Base-by-base conservation (phyloP, 495 filamentous ascomycete genomes). In the Penicillium chermesinum region DNA sequence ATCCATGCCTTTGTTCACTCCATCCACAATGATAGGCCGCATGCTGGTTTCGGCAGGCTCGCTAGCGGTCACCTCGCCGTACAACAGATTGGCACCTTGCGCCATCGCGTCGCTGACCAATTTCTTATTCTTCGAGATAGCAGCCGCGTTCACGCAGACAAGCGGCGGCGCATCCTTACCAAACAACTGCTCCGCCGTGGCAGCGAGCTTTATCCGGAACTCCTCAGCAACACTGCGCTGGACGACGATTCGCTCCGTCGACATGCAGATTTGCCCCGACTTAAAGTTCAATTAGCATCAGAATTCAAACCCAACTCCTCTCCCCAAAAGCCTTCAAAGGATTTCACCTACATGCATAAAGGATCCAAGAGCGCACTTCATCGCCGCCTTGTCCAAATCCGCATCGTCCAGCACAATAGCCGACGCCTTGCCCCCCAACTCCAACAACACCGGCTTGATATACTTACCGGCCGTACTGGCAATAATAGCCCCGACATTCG, bases 221-320 rank as follows among this genome's bases (percentile, higher is more conserved):
- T 78, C 62, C 9, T 75, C 74, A 19, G 77, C 77, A 44, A 95
- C 65, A 13, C 76, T 72, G 32, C 79, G 78, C 60, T 94, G 86
- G 17, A 95, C 87, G 16, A 96, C 67, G 60, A 96, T 87, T 19
- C 86, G 81, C 70, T 96, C 91, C 0, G 89, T 95, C 2, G 82
- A 79, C 91, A 96, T 93, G 72, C 91, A 96, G 41, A 94, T 81
- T 73, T 96, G 91, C 1, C 91, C 91, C 17, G 79, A 70, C 69
- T 81, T 52, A 20, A 37, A 17, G n/a, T n/a, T 37, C 21, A 10
- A 22, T 39, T 2, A 38, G 7, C 16, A 30, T 27, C n/a, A 17
- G 3, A 35, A 10, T 3, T 6, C 16, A 21, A 40, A 17, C 7
- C 3, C 2, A 38, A 6, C 19, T 2, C 16, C 8, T 10, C 1